Evolutionary conservation across 805 yeast species (phyloP).

Genomic region (Clavispora phyllophila): DNA sequence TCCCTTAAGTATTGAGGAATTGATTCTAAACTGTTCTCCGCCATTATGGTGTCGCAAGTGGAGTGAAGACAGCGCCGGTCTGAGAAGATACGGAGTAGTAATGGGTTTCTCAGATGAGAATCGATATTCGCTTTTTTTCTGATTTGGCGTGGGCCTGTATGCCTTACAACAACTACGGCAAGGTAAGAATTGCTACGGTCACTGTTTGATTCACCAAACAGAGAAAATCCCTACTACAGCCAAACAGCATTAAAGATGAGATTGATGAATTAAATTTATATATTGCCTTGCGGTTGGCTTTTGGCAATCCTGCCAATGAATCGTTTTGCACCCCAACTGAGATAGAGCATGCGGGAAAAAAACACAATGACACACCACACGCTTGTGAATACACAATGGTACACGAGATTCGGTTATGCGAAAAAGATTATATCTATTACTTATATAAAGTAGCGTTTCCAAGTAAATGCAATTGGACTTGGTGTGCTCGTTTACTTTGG

Average conservation of each 20-base stretch:
- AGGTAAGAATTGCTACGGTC: no score
- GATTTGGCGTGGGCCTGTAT: not conserved
- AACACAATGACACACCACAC: not conserved
- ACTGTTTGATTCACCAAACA: no score
- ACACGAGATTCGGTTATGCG: not conserved
- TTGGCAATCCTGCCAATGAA: no score
- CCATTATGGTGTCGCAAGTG: constrained; percentile 15
- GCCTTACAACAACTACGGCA: not conserved
- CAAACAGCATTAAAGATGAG: no score
- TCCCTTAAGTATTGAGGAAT: constrained; percentile 54
- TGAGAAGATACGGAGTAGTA: not conserved
- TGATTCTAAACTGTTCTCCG: constrained; percentile 39
- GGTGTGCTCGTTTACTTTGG: constrained; percentile 12
- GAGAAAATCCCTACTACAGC: no score
- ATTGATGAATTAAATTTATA: no score
- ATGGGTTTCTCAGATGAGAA: not conserved
- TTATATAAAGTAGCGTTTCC: not conserved
- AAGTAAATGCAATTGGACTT: not conserved
- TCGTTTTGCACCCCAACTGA: no score
- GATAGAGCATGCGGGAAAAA: no score
- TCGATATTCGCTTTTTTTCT: not conserved
- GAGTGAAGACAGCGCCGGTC: not conserved
- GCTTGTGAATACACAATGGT: no score
- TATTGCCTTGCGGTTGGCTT: no score
- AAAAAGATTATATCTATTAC: not conserved